These are phyloP conservation scores for Cladophialophora bantiana DNA, from an alignment of 2,329 filamentous ascomycete species.

Conservation along the genomic window DNA sequence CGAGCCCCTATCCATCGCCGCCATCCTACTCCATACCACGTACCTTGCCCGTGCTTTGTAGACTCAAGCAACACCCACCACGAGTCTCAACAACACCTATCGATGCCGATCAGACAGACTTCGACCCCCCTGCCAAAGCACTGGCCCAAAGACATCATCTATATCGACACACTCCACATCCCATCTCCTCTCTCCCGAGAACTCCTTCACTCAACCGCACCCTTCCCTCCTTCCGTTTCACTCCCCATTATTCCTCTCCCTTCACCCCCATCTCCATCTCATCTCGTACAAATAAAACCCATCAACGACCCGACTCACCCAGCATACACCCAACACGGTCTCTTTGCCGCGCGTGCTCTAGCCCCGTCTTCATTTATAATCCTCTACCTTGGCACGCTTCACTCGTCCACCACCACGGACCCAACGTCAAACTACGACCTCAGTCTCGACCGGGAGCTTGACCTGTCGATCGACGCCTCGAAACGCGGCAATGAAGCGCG, in stretches of 20 bases:
- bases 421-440: slow-evolving; percentile 59
- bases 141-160: slow-evolving; percentile 34
- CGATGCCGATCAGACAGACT: neutral
- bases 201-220: slow-evolving; percentile 4
- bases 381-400: slow-evolving; percentile 59
- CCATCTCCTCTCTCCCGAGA: slow-evolving; percentile 14
- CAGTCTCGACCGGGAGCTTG: slow-evolving; percentile 57
- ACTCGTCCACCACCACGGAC: slow-evolving; percentile 47
- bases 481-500: slow-evolving; percentile 59
- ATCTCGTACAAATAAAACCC: slow-evolving; percentile 51
- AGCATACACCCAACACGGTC: slow-evolving; percentile 54
- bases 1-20: neutral
- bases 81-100: neutral
- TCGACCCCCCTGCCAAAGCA: slow-evolving; percentile 27
- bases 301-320: slow-evolving; percentile 55
- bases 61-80: neutral
- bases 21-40: no score
- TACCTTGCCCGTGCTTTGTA: no score
- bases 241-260: slow-evolving; percentile 21
- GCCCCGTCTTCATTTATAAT: slow-evolving; percentile 56
- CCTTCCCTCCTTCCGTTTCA: neutral
- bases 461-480: slow-evolving; percentile 57
- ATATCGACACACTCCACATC: slow-evolving; percentile 40
- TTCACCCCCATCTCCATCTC: slow-evolving; percentile 13
- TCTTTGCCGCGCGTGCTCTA: slow-evolving; percentile 56